Conservation (phyloP, 2,329 filamentous ascomycete genomes). For the Xylariaceae sp. region DNA sequence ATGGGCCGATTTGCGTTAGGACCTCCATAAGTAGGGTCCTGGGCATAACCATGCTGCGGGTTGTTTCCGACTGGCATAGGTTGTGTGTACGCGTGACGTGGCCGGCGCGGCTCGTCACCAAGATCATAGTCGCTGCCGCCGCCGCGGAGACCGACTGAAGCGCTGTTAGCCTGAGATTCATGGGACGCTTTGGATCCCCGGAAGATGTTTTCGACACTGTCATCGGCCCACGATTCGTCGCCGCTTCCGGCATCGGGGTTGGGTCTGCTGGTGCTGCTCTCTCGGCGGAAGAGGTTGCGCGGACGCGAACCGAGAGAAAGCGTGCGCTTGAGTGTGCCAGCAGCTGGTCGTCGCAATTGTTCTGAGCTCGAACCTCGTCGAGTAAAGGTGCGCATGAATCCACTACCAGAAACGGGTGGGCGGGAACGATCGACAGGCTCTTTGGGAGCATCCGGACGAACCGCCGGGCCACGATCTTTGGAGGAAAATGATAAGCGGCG, state of each 20-base stretch:
- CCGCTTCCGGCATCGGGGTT: constrained; percentile 47
- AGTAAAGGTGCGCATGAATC: constrained; percentile 44
- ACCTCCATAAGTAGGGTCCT: not conserved
- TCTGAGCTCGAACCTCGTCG: constrained; percentile 36
- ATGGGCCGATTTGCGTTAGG: constrained; percentile 36
- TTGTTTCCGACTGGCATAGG: constrained; percentile 12
- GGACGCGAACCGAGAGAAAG: constrained; percentile 52
- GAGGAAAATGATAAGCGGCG: constrained; percentile 43
- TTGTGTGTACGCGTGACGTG: constrained; percentile 27
- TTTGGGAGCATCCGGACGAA: constrained; percentile 36
- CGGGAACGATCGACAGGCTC: constrained; percentile 39
- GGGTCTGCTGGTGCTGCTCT: constrained; percentile 34
- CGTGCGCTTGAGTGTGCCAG: constrained; percentile 48
- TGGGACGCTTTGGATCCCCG: constrained; percentile 7
- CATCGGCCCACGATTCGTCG: constrained; percentile 49
- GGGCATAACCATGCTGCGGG: constrained; percentile 14
- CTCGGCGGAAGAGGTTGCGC: constrained; percentile 39
- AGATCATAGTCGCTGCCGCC: constrained; percentile 43
- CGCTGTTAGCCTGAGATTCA: constrained; percentile 21
- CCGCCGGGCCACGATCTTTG: constrained; percentile 34
- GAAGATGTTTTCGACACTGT: constrained; percentile 34
- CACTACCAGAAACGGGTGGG: constrained; percentile 45
- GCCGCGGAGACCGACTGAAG: constrained; percentile 24
- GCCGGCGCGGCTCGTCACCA: constrained; percentile 48
- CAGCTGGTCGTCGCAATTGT: constrained; percentile 33